These are phyloP conservation scores for Crithidia acanthocephali DNA, from an alignment of 208 protist species.

Conservation along the genomic window DNA sequence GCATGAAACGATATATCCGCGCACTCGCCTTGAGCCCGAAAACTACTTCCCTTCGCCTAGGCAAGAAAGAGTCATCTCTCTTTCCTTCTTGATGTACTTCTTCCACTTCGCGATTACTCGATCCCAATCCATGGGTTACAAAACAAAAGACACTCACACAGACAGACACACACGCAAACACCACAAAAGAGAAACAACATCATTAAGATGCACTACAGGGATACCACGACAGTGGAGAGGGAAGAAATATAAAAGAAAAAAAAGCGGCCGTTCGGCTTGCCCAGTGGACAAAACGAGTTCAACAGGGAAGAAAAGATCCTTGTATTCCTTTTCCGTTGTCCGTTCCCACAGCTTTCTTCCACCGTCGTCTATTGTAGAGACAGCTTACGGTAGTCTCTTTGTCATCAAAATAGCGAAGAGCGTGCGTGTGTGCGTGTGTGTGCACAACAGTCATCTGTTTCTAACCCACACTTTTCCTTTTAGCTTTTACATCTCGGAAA, in stretches of 20 bases:
- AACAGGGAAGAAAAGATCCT: neutral
- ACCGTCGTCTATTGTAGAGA: neutral
- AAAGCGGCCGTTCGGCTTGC: too few species aligned
- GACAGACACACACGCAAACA: neutral
- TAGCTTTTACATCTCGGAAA: neutral
- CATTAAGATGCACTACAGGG: neutral
- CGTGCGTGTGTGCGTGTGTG: neutral
- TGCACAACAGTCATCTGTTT: neutral
- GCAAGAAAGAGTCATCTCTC: neutral
- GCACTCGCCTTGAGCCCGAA: too few species aligned
- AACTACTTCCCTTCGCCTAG: too few species aligned
- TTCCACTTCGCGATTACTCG: slow-evolving; percentile 11
- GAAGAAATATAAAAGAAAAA: too few species aligned
- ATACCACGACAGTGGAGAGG: neutral
- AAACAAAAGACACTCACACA: neutral
- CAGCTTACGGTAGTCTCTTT: neutral
- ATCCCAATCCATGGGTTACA: slow-evolving; percentile 15
- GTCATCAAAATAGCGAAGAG: neutral
- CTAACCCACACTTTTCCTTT: neutral
- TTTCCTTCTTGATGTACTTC: neutral
- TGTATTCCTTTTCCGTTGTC: too few species aligned
- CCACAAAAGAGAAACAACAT: neutral
- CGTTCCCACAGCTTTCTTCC: too few species aligned
- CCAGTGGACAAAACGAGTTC: neutral
- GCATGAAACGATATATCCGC: too few species aligned